A percentile compares a stretch with the other conserved stretches of the same genome.
phyloP scores from a whole-genome alignment of 768 basidiomycete species.

The Nevesoporus exiguus region DNA sequence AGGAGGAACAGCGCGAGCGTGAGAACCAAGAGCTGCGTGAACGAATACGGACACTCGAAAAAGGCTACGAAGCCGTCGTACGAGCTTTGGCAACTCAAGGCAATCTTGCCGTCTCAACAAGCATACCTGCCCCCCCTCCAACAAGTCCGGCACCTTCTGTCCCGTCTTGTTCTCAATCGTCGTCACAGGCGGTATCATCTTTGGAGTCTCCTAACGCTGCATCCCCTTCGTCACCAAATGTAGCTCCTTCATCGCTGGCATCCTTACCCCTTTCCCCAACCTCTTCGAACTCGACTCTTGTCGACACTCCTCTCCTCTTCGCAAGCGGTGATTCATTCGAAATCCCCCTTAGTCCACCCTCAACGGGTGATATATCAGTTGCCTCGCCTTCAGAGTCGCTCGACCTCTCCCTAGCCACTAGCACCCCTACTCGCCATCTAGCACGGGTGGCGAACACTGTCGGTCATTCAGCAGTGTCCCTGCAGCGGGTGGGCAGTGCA shows the following conservation, averaged over 20 bases:
- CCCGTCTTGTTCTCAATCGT: constrained; percentile 21
- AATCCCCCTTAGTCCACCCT: constrained; percentile 38
- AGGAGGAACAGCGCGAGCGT: constrained; percentile 45
- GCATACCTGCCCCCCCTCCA: constrained; percentile 13
- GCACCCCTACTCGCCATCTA: constrained; percentile 90
- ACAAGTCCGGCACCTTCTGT: constrained; percentile 9
- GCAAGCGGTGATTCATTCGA: constrained; percentile 25
- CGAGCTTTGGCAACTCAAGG: constrained; percentile 67
- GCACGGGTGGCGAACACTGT: constrained; percentile 92
- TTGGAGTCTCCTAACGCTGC: constrained; percentile 20
- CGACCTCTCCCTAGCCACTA: constrained; percentile 33
- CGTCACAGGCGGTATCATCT: constrained; percentile 21
- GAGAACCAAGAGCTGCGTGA: constrained; percentile 76
- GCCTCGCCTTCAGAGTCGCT: constrained; percentile 23
- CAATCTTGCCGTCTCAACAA: constrained; percentile 24
- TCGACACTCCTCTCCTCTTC: constrained; percentile 30
- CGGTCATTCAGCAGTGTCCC: constrained; percentile 61
- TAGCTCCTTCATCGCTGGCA: constrained; percentile 31
- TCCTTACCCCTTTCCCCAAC: constrained; percentile 41
- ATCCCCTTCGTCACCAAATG: constrained; percentile 21
- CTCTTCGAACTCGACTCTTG: constrained; percentile 40
- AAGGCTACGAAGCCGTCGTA: constrained; percentile 77
- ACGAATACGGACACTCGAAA: constrained; percentile 74
- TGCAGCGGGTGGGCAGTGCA: constrained; percentile 83
- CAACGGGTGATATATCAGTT: constrained; percentile 32